Evolutionary conservation across 1,284 basidiomycete genomes (phyloP), one percentile per base, ranked within the genome.

Genomic region (Cutaneotrichosporon sp.): DNA sequence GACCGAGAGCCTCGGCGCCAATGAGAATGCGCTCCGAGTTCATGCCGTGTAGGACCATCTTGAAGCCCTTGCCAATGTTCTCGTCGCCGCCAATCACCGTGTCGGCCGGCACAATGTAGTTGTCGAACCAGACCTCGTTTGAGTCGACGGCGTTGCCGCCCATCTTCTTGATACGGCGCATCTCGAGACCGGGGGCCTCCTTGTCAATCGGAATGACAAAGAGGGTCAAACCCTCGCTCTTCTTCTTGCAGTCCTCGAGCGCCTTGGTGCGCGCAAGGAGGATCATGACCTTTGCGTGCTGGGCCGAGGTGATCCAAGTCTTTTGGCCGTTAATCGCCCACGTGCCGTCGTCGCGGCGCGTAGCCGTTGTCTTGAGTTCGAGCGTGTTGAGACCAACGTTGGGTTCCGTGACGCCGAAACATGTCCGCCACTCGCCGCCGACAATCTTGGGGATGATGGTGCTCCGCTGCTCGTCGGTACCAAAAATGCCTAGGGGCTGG

Each of bases 1-100:
- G 51, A 68, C 76, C 76, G 14, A 77, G 56, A 15, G 76, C 73
- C 61, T 77, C 76, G 22, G 73, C 76, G 0, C 72, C 75, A n/a
- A 77, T 59, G 12, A 77, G 55, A 46, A 71, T 72, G 3, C 76
- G 61, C 52, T 77, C 76, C n/a, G 76, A 74, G 54, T 74, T 76
- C 67, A 68, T 67, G 21, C 64, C 63, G 51, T 67, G 66, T 5
- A 68, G 50, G 36, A 66, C 66, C 30, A 68, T 67, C 55, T 70
- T 73, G 62, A 77, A 77, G 4, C 75, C 76, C 36, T 72, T 65
- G 33, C 71, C 74, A 58, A 74, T 55, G 50, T 50, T 50, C 14
- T 22, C 39, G 44, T 51, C 45, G 38, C 53, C 56, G 33, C 56
- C 56, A 23, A 54, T 54, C 20, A 52, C 45, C 21, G 39, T 40